Evolutionary conservation across 768 basidiomycete species (phyloP), one percentile per base, ranked within the genome.

Genomic region (Trametes cubensis): DNA sequence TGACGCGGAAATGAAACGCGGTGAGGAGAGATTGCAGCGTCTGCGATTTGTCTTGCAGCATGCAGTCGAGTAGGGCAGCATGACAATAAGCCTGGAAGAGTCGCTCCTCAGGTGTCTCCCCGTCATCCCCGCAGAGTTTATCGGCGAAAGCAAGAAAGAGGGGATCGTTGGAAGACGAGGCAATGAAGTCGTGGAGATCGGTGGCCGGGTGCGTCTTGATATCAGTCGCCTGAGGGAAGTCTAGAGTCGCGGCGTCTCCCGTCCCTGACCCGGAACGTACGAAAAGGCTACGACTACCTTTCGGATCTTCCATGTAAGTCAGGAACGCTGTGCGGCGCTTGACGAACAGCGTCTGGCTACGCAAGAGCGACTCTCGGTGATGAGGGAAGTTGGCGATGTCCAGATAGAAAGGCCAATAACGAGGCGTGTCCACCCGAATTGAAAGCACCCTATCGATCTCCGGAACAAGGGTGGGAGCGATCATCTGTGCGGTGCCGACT

Each of bases 381-480:
- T 80, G 81, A 4, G 85, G 81, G 55, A 87, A 81, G 44, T 85
- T 77, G 42, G 85, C 81, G 20, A 90, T 84, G 68, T 95, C 90
- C 38, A 98, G 83, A 61, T 88, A 86, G 75, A 95, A 90, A 0
- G 95, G 90, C 92, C 94, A 97, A 73, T 99, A 98, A 6, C 97
- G 86, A 17, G 94, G 95, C 0, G 93, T 97, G 69, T 98, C 95
- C 23, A 95, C 88, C 48, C 89, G 81, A 67, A 99, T 89, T 4
- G 91, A 89, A 48, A 86, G 76, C 15, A 98, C 79, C 60, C 83
- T 86, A 70, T 91, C 87, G 64, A 98, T 83, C 64, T 95, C 90
- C 0, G 95, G 94, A 62, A 97, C 90, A 4, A 98, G 82, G 0
- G 96, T 96, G 0, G 97, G 97, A 0, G 94, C 91, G 58, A 95